These are phyloP conservation scores for Sporothrix pseudoabietina DNA, from an alignment of 2,329 filamentous ascomycete species.

Conservation along the genomic window DNA sequence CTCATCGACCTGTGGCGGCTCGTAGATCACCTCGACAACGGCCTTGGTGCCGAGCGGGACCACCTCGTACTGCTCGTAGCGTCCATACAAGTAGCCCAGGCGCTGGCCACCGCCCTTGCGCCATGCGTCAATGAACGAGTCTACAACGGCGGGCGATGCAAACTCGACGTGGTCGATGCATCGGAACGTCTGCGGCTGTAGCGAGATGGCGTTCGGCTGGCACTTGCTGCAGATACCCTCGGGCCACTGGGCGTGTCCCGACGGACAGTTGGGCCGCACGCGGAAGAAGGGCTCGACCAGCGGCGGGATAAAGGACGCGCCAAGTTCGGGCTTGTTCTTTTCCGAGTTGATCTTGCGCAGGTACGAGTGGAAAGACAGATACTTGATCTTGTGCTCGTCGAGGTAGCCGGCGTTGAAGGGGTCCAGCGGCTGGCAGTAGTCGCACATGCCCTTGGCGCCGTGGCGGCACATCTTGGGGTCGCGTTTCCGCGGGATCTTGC, in stretches of 20 bases:
- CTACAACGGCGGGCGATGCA: constrained; percentile 78
- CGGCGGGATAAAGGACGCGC: constrained; percentile 93
- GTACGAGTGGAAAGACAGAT: constrained; percentile 93
- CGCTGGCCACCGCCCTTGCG: constrained; percentile 80
- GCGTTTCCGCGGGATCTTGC: constrained; percentile 77
- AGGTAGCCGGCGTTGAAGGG: constrained; percentile 90
- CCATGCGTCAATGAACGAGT: constrained; percentile 92
- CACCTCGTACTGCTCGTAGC: constrained; percentile 86
- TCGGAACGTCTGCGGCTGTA: constrained; percentile 90
- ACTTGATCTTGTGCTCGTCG: constrained; percentile 96
- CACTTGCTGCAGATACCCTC: constrained; percentile 98
- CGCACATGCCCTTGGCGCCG: constrained; percentile 97
- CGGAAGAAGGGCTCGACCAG: constrained; percentile 90
- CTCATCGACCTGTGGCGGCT: constrained; percentile 89
- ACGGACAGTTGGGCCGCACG: constrained; percentile 85
- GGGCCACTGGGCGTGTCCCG: constrained; percentile 89
- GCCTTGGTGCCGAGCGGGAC: constrained; percentile 94
- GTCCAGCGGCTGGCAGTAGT: constrained; percentile 96
- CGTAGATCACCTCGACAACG: constrained; percentile 94
- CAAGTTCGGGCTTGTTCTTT: constrained; percentile 93
- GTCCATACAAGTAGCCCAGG: constrained; percentile 86
- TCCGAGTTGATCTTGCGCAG: constrained; percentile 92
- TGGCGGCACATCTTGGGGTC: constrained; percentile 91
- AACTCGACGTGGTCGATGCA: constrained; percentile 99
- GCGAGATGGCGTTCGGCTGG: constrained; percentile 92